A percentile compares a stretch with the other conserved stretches of the same genome.
phyloP scores from a whole-genome alignment of 1,284 basidiomycete species.

The Fistulinella cinereoalba region DNA sequence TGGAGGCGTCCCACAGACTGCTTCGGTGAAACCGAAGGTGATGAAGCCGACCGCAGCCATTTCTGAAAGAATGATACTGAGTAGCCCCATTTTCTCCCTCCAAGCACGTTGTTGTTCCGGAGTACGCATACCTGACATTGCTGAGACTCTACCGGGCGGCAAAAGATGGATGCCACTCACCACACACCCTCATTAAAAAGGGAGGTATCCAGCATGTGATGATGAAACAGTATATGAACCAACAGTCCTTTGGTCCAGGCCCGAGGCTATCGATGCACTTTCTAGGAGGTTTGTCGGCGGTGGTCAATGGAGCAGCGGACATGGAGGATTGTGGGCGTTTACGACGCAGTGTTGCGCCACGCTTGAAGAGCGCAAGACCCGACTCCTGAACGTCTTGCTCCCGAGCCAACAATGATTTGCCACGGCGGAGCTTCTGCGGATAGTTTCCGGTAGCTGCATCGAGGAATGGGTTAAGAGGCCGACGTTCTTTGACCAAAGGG shows the following conservation, averaged over 20 bases:
- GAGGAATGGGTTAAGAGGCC: slow-evolving; percentile 7
- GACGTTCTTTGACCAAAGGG: slow-evolving; percentile 7
- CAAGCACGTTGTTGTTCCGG: slow-evolving; percentile 96
- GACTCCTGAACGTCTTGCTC: slow-evolving; percentile 88
- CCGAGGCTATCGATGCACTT: slow-evolving; percentile 69
- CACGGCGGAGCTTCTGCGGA: slow-evolving; percentile 74
- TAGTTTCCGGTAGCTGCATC: slow-evolving; percentile 77
- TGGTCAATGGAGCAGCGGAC: slow-evolving; percentile 34
- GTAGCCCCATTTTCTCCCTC: slow-evolving; percentile 97
- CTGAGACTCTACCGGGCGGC: slow-evolving; percentile 6
- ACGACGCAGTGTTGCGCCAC: slow-evolving; percentile 72
- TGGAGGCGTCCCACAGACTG: slow-evolving; percentile 85
- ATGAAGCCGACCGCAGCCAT: slow-evolving; percentile 97
- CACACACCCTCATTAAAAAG: slow-evolving; percentile 64
- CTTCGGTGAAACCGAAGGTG: slow-evolving; percentile 98
- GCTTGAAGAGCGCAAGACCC: slow-evolving; percentile 83
- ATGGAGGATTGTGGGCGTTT: slow-evolving; percentile 54
- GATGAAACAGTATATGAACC: slow-evolving; percentile 95
- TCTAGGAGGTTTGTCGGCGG: slow-evolving; percentile 43
- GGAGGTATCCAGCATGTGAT: slow-evolving; percentile 84
- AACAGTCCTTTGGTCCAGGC: slow-evolving; percentile 87
- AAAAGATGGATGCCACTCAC: slow-evolving; percentile 41
- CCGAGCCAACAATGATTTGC: slow-evolving; percentile 82
- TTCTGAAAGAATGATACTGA: slow-evolving; percentile 73
- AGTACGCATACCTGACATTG: slow-evolving; percentile 67